Base-by-base conservation (phyloP, 495 filamentous ascomycete genomes). In the Penicillium waksmanii region DNA sequence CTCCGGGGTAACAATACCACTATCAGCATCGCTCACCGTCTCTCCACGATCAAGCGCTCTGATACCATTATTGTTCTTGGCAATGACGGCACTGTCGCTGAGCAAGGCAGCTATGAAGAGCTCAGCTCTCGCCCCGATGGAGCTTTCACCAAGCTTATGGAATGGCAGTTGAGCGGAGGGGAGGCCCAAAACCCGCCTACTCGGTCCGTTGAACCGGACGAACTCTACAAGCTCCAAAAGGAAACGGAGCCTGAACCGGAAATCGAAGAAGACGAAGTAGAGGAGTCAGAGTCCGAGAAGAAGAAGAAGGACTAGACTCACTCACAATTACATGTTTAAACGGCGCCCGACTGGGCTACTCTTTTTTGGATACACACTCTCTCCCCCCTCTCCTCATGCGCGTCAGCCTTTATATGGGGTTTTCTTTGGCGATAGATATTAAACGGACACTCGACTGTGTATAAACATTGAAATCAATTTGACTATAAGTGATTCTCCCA, bases 151-250 rank as follows among this genome's bases (percentile, higher is more conserved):
- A 91, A 90, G 75, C 79, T 98, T 50, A 98, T 98, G 95, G 93
- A 98, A 72, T 98, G 96, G 96, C 95, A 98, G 76, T 89, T 98
- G 84, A 94, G 84, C 62, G 96, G 93, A 13, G 88, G 88, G 10
- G 92, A 96, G 40, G 72, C 75, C 2, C 25, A 57, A 0, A 63
- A 68, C 19, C 60, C 75, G n/a, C 65, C 68, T 31, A 46, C 66
- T 5, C 66, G 64, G 42, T 50, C 69, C 7, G 55, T 53, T 33
- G 62, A 72, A 9, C 54, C 71, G 27, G 76, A 77, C 21, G 67
- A 74, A 51, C 63, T 74, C 53, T 76, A 66, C 68, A 60, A 74
- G 47, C 59, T 74, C 36, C 56, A 76, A 60, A 71, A 67, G 33
- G 75, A 76, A 40, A 18, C 33, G 8, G 65, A 69, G 44, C 7